Base-by-base conservation (phyloP, 1,284 basidiomycete genomes). In the Pulveroboletus sp. region DNA sequence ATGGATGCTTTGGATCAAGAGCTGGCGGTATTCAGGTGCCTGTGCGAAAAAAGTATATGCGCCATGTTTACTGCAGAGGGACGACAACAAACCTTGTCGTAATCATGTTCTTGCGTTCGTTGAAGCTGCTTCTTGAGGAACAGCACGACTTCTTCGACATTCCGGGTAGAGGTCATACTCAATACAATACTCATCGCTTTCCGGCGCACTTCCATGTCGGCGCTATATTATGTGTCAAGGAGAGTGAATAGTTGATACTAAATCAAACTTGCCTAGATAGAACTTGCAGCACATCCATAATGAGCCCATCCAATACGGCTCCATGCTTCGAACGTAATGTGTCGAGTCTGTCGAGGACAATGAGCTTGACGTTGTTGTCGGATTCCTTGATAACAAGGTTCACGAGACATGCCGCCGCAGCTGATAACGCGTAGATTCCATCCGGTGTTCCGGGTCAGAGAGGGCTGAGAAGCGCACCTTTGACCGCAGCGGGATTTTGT, bases 351-450 rank as follows among this genome's bases (percentile, higher is more conserved):
- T 97, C 94, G 33, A 99, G 83, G 12, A 99, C 97, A 62, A 99
- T 99, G 56, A 99, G 85, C 77, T 99, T 99, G 75, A 98, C 96
- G 67, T 99, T 99, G 79, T 99, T 99, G 79, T 98, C 96, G 2
- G 94, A 94, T 76, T 98, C 96, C 77, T 96, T 96, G 71, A 92
- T 82, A 56, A 96, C 88, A 54, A 99, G 86, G 66, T 88, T 92
- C 67, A 98, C 93, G 64, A 98, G 88, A 56, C 87, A 92, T 14
- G 88, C 85, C 1, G 94, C 96, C 45, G 96, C 90, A 60, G 97
- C 96, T 94, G 62, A 51, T 43, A 38, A n/a, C 10, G 36, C 28
- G 14, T 44, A 28, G 43, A 40, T 52, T 31, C 15, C 22, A 61
- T 38, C 12, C 17, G 28, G 39, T 6, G 9, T 22, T 43, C 18